phyloP scores from a whole-genome alignment of 2,329 filamentous ascomycete species.

The Diplocarpon rosae region DNA sequence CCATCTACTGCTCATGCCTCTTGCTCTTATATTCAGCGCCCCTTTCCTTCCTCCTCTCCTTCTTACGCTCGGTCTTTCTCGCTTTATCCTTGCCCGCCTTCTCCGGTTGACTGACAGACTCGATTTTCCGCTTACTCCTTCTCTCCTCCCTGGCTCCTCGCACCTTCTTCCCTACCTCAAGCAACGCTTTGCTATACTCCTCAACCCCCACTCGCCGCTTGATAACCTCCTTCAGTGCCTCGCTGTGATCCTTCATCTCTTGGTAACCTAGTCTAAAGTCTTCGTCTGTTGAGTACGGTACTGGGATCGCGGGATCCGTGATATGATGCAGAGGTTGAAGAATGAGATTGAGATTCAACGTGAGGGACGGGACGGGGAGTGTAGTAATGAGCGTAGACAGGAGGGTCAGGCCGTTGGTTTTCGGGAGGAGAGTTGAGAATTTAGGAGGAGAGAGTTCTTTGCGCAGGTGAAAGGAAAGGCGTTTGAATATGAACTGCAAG shows the following conservation, averaged over 20 bases:
- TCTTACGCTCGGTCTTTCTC: conserved; percentile 76
- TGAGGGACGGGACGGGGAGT: conserved; percentile 44
- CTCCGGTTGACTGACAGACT: conserved; percentile 74
- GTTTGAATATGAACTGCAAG: conserved; percentile 66
- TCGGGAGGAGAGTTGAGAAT: conserved; percentile 54
- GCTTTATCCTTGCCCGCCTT: conserved; percentile 67
- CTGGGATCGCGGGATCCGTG: conserved; percentile 65
- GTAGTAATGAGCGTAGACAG: conserved; percentile 58
- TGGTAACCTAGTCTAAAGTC: conserved; percentile 60
- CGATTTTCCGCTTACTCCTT: conserved; percentile 77
- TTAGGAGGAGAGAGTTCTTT: conserved; percentile 59
- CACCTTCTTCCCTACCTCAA: conserved; percentile 63
- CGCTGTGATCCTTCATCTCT: conserved; percentile 57
- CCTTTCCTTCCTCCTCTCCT: conserved; percentile 69
- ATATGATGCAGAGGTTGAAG: conserved; percentile 68
- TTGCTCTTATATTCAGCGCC: conserved; percentile 52
- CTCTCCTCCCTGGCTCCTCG: conserved; percentile 61
- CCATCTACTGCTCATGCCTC: conserved; percentile 15
- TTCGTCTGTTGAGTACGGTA: conserved; percentile 61
- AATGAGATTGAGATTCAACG: conserved; percentile 51
- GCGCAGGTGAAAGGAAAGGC: conserved; percentile 68
- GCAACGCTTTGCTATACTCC: conserved; percentile 63
- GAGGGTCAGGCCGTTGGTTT: conserved; percentile 64
- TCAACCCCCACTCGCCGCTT: conserved; percentile 77
- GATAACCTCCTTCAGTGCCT: conserved; percentile 69